Evolutionary conservation across 345 rosid genomes (phyloP).

Genomic region (Eucalyptus pauciflora): DNA sequence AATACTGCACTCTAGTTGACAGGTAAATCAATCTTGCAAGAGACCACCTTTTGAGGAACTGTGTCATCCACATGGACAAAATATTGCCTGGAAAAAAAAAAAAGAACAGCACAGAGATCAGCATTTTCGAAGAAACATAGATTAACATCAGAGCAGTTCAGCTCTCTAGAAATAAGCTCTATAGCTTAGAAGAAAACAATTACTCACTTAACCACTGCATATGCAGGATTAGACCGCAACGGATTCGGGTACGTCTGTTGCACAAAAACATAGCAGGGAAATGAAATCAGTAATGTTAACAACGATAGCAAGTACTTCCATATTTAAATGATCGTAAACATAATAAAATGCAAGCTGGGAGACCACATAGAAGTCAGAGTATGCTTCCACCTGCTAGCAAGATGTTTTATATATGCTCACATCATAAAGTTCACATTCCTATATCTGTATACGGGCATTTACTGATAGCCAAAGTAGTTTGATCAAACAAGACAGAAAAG

Average conservation of each 20-base stretch:
- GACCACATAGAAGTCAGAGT: neutral
- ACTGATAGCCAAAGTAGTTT: neutral
- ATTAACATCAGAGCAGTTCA: neutral
- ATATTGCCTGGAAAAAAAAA: conserved; percentile 48
- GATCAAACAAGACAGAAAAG: neutral
- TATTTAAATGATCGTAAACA: neutral
- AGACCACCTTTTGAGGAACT: conserved; percentile 59
- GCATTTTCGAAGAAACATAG: neutral
- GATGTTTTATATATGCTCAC: neutral
- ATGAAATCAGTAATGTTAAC: neutral
- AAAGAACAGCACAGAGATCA: neutral
- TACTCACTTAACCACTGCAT: conserved; percentile 74
- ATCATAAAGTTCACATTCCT: neutral
- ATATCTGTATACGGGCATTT: neutral
- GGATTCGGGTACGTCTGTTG: conserved; percentile 66
- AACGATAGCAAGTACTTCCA: neutral
- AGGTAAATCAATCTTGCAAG: neutral
- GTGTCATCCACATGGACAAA: conserved; percentile 74
- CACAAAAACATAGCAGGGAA: neutral
- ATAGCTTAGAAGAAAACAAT: neutral
- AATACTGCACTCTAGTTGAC: neutral
- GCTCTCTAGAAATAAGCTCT: neutral
- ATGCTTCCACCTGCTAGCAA: neutral
- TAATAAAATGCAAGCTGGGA: neutral
- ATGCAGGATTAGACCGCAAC: conserved; percentile 72